Conservation (phyloP, 1,284 basidiomycete genomes). For the Ustilago bromivora region DNA sequence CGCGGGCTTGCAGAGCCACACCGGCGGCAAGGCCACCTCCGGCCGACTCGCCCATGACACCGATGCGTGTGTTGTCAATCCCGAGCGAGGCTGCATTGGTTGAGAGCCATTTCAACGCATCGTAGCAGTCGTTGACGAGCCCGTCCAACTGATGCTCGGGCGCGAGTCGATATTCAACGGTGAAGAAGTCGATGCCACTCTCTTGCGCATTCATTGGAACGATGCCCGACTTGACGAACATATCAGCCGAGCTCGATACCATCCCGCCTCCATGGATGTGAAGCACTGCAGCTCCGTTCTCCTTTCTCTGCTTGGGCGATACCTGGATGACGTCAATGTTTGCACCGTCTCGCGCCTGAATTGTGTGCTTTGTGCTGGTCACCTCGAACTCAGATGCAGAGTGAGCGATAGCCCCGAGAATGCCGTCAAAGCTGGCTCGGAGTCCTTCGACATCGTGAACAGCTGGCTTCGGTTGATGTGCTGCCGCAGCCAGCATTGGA, state of each 20-base stretch:
- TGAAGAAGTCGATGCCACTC: conserved; percentile 20
- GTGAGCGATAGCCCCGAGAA: background rate
- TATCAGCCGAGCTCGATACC: conserved; percentile 19
- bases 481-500: conserved; percentile 15
- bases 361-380: conserved; percentile 23
- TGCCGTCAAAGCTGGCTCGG: conserved; percentile 5
- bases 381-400: conserved; percentile 9
- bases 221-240: conserved; percentile 10
- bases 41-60: conserved; percentile 34
- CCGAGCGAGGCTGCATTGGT: conserved; percentile 24
- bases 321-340: conserved; percentile 27
- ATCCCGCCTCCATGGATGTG: conserved; percentile 39
- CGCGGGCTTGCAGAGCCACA: conserved; percentile 37
- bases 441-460: conserved; percentile 21
- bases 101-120: conserved; percentile 32
- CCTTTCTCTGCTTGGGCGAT: conserved; percentile 18
- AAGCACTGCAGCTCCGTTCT: conserved; percentile 25
- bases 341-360: conserved; percentile 30
- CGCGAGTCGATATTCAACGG: conserved; percentile 33
- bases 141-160: conserved; percentile 28
- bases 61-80: conserved; percentile 27
- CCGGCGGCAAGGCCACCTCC: conserved; percentile 40
- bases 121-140: conserved; percentile 34
- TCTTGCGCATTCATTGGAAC: background rate
- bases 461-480: conserved; percentile 7